Evolutionary conservation across 2,329 filamentous ascomycete genomes (phyloP).

Genomic region (Pseudocercospora musae): DNA sequence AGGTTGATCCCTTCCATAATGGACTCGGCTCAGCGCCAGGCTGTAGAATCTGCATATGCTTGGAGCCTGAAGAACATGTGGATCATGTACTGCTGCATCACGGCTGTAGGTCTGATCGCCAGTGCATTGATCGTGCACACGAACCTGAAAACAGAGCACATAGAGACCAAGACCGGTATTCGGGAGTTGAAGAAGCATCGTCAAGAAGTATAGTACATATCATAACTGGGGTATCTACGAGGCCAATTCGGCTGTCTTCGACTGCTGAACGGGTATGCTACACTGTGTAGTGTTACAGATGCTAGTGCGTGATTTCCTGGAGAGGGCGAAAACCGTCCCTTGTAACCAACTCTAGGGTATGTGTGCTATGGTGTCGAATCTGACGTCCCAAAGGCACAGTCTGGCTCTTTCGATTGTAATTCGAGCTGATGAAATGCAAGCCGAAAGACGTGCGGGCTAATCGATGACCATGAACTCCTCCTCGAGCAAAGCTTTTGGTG

Average conservation of each 20-base stretch:
- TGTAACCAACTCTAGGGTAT: not conserved
- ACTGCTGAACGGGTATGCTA: conserved; percentile 2
- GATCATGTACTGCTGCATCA: conserved; percentile 46
- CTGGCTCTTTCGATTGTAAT: not conserved
- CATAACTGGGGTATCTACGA: conserved; percentile 7
- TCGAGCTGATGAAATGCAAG: not conserved
- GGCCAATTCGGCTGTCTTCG: not conserved
- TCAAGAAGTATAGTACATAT: conserved; percentile 1
- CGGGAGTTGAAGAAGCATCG: conserved; percentile 6
- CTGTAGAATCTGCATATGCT: conserved; percentile 47
- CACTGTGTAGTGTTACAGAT: conserved; percentile 3
- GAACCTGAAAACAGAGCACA: conserved; percentile 49
- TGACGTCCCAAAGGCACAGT: not conserved
- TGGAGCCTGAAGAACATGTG: conserved; percentile 51
- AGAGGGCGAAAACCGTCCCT: not conserved
- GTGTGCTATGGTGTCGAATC: not conserved
- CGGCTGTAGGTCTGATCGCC: conserved; percentile 41
- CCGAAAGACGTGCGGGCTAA: not conserved
- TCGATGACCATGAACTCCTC: not conserved
- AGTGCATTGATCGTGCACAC: conserved; percentile 46
- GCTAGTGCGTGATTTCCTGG: not conserved
- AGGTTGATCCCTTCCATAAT: conserved; percentile 41
- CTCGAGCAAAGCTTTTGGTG: not conserved
- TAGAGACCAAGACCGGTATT: conserved; percentile 50
- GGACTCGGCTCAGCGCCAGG: conserved; percentile 39